Evolutionary conservation across 345 rosid genomes (phyloP).

Genomic region (Eucalyptus shirleyi): DNA sequence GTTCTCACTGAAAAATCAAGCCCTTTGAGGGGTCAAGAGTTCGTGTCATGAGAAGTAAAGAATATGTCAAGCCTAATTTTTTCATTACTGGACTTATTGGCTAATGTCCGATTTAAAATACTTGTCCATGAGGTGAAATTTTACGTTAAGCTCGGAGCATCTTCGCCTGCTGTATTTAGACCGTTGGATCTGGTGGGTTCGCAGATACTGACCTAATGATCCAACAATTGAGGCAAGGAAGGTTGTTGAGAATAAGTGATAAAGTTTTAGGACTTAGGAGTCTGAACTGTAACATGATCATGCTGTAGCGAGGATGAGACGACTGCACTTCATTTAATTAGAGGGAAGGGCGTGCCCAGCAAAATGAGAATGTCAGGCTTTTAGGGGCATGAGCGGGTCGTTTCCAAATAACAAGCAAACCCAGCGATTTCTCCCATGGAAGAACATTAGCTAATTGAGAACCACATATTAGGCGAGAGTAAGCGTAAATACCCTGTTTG

Average conservation of each 20-base stretch:
- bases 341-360: background rate
- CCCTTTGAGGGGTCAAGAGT: background rate
- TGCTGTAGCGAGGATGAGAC: background rate
- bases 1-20: no score
- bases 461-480: fast-evolving
- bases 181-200: fast-evolving
- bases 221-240: background rate
- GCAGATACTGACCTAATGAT: fast-evolving
- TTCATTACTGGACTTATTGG: background rate
- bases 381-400: no score
- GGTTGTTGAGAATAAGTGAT: fast-evolving
- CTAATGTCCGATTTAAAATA: background rate
- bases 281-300: background rate
- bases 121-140: background rate
- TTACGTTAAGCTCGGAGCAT: fast-evolving
- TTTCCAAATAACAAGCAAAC: no score
- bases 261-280: background rate
- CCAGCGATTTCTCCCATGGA: fast-evolving
- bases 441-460: no score
- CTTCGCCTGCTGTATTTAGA: fast-evolving
- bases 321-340: background rate
- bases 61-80: background rate
- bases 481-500: no score
- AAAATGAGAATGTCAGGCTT: background rate
- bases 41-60: background rate